Conservation (phyloP, 2,329 filamentous ascomycete genomes). For the Monilinia fructicola region DNA sequence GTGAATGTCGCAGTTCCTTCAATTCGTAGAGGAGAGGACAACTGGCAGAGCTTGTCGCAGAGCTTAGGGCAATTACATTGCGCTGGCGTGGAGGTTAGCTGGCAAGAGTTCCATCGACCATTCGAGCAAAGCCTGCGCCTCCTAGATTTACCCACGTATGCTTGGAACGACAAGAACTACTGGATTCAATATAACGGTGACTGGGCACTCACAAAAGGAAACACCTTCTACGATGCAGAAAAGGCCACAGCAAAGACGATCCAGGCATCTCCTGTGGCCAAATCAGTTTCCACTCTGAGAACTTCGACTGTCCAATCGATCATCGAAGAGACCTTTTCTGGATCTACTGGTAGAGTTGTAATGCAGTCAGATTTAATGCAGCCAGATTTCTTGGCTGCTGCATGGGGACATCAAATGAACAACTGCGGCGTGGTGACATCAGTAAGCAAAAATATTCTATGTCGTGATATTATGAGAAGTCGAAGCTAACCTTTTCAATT, state of each 20-base stretch:
- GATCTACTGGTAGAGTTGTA: too few species aligned
- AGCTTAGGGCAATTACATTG: not conserved
- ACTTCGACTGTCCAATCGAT: too few species aligned
- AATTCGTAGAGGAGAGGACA: not conserved
- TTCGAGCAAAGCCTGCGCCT: not conserved
- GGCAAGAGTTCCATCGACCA: slow-evolving; percentile 16
- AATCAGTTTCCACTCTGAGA: too few species aligned
- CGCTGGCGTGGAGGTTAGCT: slow-evolving; percentile 7
- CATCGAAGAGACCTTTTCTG: too few species aligned
- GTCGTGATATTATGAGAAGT: slow-evolving; percentile 24
- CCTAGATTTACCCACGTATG: slow-evolving; percentile 56
- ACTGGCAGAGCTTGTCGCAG: not conserved
- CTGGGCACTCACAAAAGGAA: slow-evolving; percentile 47
- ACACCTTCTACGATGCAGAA: slow-evolving; percentile 46
- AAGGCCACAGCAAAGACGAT: slow-evolving; percentile 21
- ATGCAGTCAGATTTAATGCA: too few species aligned
- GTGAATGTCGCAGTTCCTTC: not conserved
- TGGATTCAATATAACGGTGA: slow-evolving; percentile 63
- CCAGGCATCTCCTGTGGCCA: not conserved
- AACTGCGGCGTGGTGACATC: slow-evolving; percentile 24
- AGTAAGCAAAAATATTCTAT: not conserved
- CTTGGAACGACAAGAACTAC: slow-evolving; percentile 67
- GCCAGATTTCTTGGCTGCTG: too few species aligned
- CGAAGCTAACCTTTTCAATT: slow-evolving; percentile 24
- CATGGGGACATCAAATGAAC: too few species aligned